Evolutionary conservation across 495 filamentous ascomycete genomes (phyloP).

Genomic region (Hypoxylon lienhwacheense): DNA sequence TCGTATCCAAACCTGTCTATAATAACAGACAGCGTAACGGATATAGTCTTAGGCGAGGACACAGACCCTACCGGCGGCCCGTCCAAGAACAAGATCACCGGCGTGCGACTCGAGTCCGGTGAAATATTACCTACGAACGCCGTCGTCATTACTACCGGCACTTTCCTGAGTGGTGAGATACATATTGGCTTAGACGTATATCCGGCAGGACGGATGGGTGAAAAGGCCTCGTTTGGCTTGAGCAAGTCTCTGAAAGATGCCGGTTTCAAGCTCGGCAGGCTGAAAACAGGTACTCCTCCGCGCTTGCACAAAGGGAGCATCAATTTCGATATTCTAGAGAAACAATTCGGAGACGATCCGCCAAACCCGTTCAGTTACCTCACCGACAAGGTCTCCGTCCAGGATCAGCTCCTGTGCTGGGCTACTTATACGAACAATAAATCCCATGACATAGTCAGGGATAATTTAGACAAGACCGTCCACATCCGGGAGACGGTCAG

Average conservation of each 20-base stretch:
- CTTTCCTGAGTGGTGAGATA: slow-evolving; percentile 94
- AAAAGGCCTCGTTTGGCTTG: slow-evolving; percentile 89
- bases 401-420: slow-evolving; percentile 80
- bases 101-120: slow-evolving; percentile 85
- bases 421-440: slow-evolving; percentile 80
- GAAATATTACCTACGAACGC: slow-evolving; percentile 77
- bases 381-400: slow-evolving; percentile 71
- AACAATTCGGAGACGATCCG: slow-evolving; percentile 80
- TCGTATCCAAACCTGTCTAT: slow-evolving; percentile 75
- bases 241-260: slow-evolving; percentile 89
- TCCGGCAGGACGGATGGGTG: slow-evolving; percentile 90
- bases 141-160: slow-evolving; percentile 94
- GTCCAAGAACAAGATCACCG: slow-evolving; percentile 73
- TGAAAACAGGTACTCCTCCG: slow-evolving; percentile 96
- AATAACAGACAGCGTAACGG: slow-evolving; percentile 84
- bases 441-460: slow-evolving; percentile 81
- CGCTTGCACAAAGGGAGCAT: slow-evolving; percentile 82
- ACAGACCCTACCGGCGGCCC: slow-evolving; percentile 45
- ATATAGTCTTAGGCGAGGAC: slow-evolving; percentile 73
- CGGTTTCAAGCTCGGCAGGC: slow-evolving; percentile 84
- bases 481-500: slow-evolving; percentile 96
- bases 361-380: slow-evolving; percentile 91
- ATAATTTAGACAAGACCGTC: slow-evolving; percentile 87
- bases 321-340: slow-evolving; percentile 69
- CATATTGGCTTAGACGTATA: slow-evolving; percentile 85